Base-by-base conservation (phyloP, 441 rosid species). In the Metrosideros polymorpha region DNA sequence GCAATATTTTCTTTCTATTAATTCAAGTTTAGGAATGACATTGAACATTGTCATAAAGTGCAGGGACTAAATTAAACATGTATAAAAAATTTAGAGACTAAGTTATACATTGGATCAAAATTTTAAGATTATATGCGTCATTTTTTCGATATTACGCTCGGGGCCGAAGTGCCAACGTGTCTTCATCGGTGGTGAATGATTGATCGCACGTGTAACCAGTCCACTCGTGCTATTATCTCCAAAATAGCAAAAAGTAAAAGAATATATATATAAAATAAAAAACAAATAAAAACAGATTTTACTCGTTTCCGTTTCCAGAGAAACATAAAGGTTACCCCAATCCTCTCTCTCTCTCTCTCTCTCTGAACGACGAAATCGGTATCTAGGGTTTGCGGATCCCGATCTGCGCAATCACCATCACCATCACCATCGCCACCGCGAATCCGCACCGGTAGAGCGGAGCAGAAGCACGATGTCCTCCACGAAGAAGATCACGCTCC, bases 401-500 rank as follows among this genome's bases (percentile, higher is more conserved):
- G 39, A 61, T 63, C 56, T 9, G 59, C 0, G 59, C 29, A 9
- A 55, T 13, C 13, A 2, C 29, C 13, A 2, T 25, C 59, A 5
- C 14, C 77, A 12, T 14, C 45, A 25, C 25, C 42, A 63, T 56
- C 2, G 61, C 61, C 30, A 17, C 14, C 61, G 18, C 19, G 66
- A 39, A 66, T 66, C 27, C n/a, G 10, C 61, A 27, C 25, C 66
- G 39, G 22, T 22, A 1, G 2, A 30, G 29, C 47, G 47, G 66
- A 85, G 32, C 47, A 54, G 82, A 90, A 71, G 13, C 79, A 32
- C 90, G 93, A 89, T 91, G 89, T 86, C 92, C 0, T 57, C 89
- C 0, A 14, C 25, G 82, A 90, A 89, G 92, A 94, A 91, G 88
- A 92, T 95, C 53, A 91, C 89, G 15, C 90, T 95, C 84, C 92